phyloP scores from a whole-genome alignment of 257 asterid species.

The Avicennia marina region DNA sequence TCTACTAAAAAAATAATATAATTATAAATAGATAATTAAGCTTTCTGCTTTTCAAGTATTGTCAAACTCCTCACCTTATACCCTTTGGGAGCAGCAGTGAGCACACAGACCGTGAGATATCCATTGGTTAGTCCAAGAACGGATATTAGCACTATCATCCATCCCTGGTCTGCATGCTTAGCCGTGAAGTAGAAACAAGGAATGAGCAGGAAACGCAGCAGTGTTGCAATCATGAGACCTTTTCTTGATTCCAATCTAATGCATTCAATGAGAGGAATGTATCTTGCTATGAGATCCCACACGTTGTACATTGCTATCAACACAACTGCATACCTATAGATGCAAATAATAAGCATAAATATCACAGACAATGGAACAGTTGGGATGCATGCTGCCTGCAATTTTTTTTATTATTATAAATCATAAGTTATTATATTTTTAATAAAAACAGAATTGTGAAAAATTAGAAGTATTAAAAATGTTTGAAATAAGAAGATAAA shows the following conservation, averaged over 20 bases:
- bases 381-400: too few relatives aligned
- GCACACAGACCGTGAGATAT: slow-evolving; percentile 41
- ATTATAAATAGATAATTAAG: too few relatives aligned
- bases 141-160: slow-evolving; percentile 41
- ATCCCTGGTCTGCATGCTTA: slow-evolving; percentile 41
- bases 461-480: too few relatives aligned
- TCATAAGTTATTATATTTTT: too few relatives aligned
- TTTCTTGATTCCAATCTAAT: slow-evolving; percentile 48
- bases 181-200: slow-evolving; percentile 45
- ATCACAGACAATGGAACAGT: too few relatives aligned
- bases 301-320: slow-evolving; percentile 67
- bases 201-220: slow-evolving; percentile 49
- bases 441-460: too few relatives aligned
- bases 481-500: too few relatives aligned
- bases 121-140: slow-evolving; percentile 37
- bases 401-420: too few relatives aligned
- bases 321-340: slow-evolving; percentile 56
- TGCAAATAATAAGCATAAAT: background rate
- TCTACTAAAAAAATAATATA: too few relatives aligned
- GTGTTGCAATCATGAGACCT: slow-evolving; percentile 42
- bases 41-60: too few relatives aligned
- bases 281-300: slow-evolving; percentile 57
- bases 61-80: slow-evolving; percentile 32
- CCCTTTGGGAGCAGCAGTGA: slow-evolving; percentile 42
- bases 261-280: slow-evolving; percentile 44